Base-by-base conservation (phyloP, 805 yeast species). In the Alloascoidea africana region DNA sequence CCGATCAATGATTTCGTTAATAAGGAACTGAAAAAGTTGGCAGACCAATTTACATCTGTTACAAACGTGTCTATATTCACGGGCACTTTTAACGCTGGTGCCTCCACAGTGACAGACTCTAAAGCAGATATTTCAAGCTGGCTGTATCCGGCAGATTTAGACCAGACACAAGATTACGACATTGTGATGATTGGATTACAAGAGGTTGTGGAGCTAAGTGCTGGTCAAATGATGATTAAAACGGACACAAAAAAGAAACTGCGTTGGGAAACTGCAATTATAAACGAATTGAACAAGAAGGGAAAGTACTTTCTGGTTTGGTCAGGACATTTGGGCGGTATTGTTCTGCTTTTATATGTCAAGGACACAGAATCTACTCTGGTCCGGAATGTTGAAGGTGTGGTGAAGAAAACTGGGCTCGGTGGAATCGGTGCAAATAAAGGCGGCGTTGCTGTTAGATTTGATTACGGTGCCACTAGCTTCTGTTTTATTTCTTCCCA, bases 351-450 rank as follows among this genome's bases (percentile, higher is more conserved):
- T 51, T 59, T 91, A 33, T 87, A 76, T 52, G 76, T 76, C 3
- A 74, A 75, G 45, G 73, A 75, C 39, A 58, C 68, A 2, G 75
- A 78, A 44, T 58, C 80, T 17, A 53, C 58, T 15, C 52, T 64
- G 39, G 75, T 91, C 3, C 80, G 83, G 11, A 78, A 80, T 49
- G 96, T 91, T 3, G 87, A 86, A 46, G 96, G 96, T n/a, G 70
- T 86, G 14, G 70, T 81, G 6, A 89, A 87, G 49, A 89, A 89
- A 56, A 89, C 97, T 0, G 98, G 97, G 0, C 62, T 91, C 39
- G 96, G 96, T 30, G 98, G 98, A 34, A 89, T 91, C 61, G 75
- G 96, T 0, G 97, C 71, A 1, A 76, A 76, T 47, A 76, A 84
- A 53, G 95, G 95, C 3, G 94, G 83, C 2, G 72, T 82, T 34